Percentiles rank a stretch among this genome's conserved stretches.
Evolutionary conservation across 1,284 basidiomycete species (phyloP).

Genomic region (Apiotrichum veenhuisii): DNA sequence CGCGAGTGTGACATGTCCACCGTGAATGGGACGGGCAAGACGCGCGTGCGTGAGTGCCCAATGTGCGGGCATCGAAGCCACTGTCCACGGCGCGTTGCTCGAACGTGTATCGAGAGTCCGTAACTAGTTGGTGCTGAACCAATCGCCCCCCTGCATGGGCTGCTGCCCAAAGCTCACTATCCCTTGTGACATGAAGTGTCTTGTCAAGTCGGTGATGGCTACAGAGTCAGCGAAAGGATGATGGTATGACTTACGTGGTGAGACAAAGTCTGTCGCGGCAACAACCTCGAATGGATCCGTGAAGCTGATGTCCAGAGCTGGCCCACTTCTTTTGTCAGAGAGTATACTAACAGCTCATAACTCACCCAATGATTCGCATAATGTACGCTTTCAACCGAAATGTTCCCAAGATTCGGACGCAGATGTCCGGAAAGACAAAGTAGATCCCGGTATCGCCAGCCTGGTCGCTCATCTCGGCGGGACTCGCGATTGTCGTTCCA

Average conservation of each 20-base stretch:
- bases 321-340: conserved; percentile 23
- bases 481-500: conserved; percentile 75
- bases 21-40: background rate
- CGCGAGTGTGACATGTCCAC: background rate
- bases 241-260: conserved; percentile 61
- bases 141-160: background rate
- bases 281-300: conserved; percentile 75
- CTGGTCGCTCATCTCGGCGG: conserved; percentile 69
- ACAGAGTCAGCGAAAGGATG: background rate
- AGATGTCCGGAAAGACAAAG: conserved; percentile 85
- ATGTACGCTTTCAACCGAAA: conserved; percentile 72
- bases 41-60: background rate
- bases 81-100: too few relatives aligned
- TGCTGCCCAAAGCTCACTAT: conserved; percentile 14
- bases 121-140: background rate
- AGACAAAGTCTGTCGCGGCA: conserved; percentile 65
- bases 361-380: conserved; percentile 71
- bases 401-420: conserved; percentile 68
- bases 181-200: conserved; percentile 38
- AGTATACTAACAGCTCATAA: conserved; percentile 17
- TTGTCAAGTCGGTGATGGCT: conserved; percentile 38
- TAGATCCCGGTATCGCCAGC: conserved; percentile 73
- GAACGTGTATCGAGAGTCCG: too few relatives aligned
- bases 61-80: background rate
- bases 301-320: conserved; percentile 57